Base-by-base conservation (phyloP, 2,329 filamentous ascomycete genomes). In the Akanthomyces muscarius region DNA sequence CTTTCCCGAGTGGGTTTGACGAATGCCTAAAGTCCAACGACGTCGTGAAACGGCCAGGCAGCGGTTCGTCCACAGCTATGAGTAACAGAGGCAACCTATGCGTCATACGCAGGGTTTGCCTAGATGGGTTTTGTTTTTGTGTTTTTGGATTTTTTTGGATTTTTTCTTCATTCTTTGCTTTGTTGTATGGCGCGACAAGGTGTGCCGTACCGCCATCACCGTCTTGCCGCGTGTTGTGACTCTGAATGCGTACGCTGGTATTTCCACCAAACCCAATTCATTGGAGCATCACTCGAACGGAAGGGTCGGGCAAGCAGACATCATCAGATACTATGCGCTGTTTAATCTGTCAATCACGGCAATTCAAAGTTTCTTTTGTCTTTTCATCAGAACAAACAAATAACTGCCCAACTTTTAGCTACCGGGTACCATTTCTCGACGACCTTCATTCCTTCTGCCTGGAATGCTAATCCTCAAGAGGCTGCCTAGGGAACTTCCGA, bases 251-350 rank as follows among this genome's bases (percentile, higher is more conserved):
- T 50, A 18, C 11, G 21, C 25, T 10, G 14, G 41, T 5, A 38
- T 28, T 45, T 14, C 16, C 28, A 16, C 8, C 25, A 41, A 61
- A 61, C 57, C 57, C 48, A 61, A 61, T 61, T 44, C 57, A 52
- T 44, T 61, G 57, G 57, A 45, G 55, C 45, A 28, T 41, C 23
- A 14, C 45, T 33, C 38, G 13, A 18, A 45, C 57, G 47, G 57
- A 61, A 44, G 44, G 38, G 57, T 61, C 57, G 48, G 57, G 44
- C 33, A 33, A 16, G 30, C n/a, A 38, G 6, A 21, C 4, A 47
- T 6, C 6, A 33, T 56, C 11, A 4, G 4, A 11, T 2, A 36
- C 28, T 44, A 51, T 25, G 38, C 11, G 5, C 21, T 28, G 7
- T 11, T 48, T 52, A 14, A 18, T 36, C 47, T 21, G 23, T 14